A percentile compares a stretch with the other conserved stretches of the same genome.
Evolutionary conservation across 495 filamentous ascomycete genomes (phyloP).

Genomic region (Aspergillus affinis): DNA sequence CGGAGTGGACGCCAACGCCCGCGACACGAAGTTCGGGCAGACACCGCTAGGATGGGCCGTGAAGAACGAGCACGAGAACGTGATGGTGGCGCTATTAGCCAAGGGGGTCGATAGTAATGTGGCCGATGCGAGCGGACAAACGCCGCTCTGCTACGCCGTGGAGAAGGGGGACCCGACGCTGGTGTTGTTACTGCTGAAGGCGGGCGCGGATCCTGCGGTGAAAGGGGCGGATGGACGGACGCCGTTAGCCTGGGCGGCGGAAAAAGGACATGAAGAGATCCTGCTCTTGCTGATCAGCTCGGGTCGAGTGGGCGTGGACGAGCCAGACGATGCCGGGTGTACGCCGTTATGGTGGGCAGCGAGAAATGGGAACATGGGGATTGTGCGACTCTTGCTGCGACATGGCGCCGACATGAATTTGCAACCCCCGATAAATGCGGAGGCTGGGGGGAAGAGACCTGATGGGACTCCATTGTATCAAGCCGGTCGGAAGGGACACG

Average conservation of each 20-base stretch:
- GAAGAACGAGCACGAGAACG: slow-evolving; percentile 31
- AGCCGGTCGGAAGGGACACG: slow-evolving; percentile 24
- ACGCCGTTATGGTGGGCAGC: slow-evolving; percentile 40
- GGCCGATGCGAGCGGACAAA: slow-evolving; percentile 20
- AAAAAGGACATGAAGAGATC: slow-evolving; percentile 32
- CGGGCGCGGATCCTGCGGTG: slow-evolving; percentile 21
- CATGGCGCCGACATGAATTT: slow-evolving; percentile 21
- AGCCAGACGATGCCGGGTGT: slow-evolving; percentile 28
- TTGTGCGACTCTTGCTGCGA: slow-evolving; percentile 22
- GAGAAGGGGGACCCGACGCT: slow-evolving; percentile 24
- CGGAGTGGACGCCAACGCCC: slow-evolving; percentile 22
- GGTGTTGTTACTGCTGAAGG: slow-evolving; percentile 22
- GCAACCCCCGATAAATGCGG: slow-evolving; percentile 13
- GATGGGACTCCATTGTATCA: slow-evolving; percentile 24
- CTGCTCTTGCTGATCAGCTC: slow-evolving; percentile 30
- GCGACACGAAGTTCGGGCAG: slow-evolving; percentile 23
- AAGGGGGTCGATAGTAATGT: slow-evolving; percentile 18
- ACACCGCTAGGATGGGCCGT: slow-evolving; percentile 40
- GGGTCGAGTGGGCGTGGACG: slow-evolving; percentile 27
- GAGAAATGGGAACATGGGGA: slow-evolving; percentile 18
- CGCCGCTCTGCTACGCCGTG: slow-evolving; percentile 28
- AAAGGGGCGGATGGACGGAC: slow-evolving; percentile 29
- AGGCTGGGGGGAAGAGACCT: slow-evolving; percentile 6
- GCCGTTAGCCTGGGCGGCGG: slow-evolving; percentile 39
- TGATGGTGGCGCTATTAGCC: slow-evolving; percentile 26